Percentiles rank a stretch among this genome's conserved stretches.
These are phyloP conservation scores for Avena sativa DNA, from an alignment of 176 grass and related monocot species.

Conservation along the genomic window DNA sequence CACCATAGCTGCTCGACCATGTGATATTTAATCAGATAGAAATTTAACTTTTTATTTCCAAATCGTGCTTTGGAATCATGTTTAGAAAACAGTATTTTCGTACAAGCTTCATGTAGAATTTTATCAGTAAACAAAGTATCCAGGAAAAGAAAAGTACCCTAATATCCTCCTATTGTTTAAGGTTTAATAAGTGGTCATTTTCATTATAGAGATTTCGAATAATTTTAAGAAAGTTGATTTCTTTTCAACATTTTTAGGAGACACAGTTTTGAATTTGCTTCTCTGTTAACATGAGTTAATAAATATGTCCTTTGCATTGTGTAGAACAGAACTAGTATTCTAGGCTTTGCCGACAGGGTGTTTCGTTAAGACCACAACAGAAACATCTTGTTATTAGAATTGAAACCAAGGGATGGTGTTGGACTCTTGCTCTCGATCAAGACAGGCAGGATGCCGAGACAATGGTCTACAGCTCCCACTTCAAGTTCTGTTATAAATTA, in stretches of 20 bases:
- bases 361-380: constrained; percentile 13
- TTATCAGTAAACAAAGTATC: constrained; percentile 6
- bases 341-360: background rate
- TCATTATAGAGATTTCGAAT: background rate
- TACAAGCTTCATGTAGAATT: background rate
- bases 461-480: background rate
- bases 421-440: background rate
- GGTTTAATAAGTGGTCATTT: background rate
- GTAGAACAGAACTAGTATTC: constrained; percentile 7
- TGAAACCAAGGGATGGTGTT: background rate
- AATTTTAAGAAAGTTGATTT: background rate
- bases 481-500: constrained; percentile 3
- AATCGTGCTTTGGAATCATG: background rate
- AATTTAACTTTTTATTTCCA: background rate
- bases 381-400: background rate
- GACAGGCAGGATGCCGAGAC: background rate
- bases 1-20: constrained; percentile 21
- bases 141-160: background rate
- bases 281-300: background rate
- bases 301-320: constrained; percentile 1
- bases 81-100: background rate
- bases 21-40: background rate
- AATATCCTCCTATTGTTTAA: constrained; percentile 7
- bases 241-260: constrained; percentile 5
- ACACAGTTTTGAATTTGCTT: background rate